A percentile compares a stretch with the other conserved stretches of the same genome.
Conservation (phyloP, 2,329 filamentous ascomycete genomes). For the Bisporella sp. region DNA sequence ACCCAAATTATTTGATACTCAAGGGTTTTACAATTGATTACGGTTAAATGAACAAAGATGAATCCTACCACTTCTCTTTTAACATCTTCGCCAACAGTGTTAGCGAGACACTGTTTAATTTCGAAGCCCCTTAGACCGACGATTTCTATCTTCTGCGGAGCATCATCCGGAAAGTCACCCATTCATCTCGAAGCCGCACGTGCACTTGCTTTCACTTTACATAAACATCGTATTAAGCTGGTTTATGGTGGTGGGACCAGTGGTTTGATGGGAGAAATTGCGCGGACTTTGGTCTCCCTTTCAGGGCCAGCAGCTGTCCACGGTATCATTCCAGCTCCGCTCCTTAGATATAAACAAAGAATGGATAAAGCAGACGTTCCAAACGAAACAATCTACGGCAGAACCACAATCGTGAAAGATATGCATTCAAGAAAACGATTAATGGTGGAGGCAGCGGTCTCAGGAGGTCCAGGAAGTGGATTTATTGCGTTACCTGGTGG, state of each 20-base stretch:
- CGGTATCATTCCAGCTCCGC: constrained; percentile 73
- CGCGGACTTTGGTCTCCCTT: constrained; percentile 76
- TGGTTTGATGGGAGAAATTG: constrained; percentile 92
- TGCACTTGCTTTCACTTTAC: constrained; percentile 65
- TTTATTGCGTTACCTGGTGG: constrained; percentile 87
- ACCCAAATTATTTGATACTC: too few relatives aligned
- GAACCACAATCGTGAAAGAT: constrained; percentile 81
- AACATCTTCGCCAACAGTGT: too few relatives aligned
- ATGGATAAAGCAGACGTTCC: too few relatives aligned
- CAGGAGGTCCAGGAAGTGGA: constrained; percentile 73
- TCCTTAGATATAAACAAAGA: constrained; percentile 70
- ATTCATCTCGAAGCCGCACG: too few relatives aligned
- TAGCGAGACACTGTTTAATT: too few relatives aligned
- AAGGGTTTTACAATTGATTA: too few relatives aligned
- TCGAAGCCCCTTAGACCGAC: too few relatives aligned
- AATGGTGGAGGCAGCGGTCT: constrained; percentile 84
- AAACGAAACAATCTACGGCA: constrained; percentile 52
- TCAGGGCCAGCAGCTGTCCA: constrained; percentile 54
- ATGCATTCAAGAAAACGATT: constrained; percentile 95
- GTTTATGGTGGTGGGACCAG: constrained; percentile 94
- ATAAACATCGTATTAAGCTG: constrained; percentile 69
- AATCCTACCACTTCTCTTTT: too few relatives aligned
- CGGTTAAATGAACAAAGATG: too few relatives aligned
- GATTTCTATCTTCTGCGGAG: too few relatives aligned
- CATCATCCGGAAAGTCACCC: too few relatives aligned